Percentiles rank a stretch among this genome's conserved stretches.
Conservation (phyloP, 2,329 filamentous ascomycete genomes). For the Lasiodiplodia sp. region DNA sequence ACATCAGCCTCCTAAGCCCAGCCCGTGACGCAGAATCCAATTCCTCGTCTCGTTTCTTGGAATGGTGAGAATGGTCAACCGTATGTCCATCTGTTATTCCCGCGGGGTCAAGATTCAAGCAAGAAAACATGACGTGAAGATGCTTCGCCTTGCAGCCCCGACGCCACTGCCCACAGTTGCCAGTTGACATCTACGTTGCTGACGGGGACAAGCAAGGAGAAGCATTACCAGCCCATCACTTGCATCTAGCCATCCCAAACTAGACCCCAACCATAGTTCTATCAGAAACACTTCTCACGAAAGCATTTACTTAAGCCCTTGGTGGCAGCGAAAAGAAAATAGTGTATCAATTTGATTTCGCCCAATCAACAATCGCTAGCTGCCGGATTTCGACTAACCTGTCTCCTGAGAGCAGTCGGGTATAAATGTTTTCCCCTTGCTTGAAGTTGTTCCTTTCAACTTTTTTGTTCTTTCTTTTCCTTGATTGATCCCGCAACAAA, state of each 20-base stretch:
- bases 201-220: too few relatives aligned
- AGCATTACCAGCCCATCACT: too few relatives aligned
- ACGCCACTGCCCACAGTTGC: too few relatives aligned
- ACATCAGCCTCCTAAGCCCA: neutral
- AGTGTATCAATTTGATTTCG: neutral
- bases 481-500: neutral
- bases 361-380: neutral
- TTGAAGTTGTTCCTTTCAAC: neutral
- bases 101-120: neutral
- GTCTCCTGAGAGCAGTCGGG: neutral
- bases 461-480: neutral
- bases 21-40: neutral
- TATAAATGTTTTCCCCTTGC: neutral
- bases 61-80: neutral
- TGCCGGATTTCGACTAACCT: neutral
- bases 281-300: neutral
- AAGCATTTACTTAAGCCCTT: neutral
- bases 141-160: neutral
- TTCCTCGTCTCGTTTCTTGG: neutral
- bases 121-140: neutral
- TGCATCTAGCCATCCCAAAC: too few relatives aligned
- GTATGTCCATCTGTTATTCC: neutral
- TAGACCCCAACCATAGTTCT: neutral
- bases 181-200: too few relatives aligned
- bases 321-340: neutral